Evolutionary conservation across 2,329 filamentous ascomycete species (phyloP).

Genomic region (Trichoderma citrinoviride): DNA sequence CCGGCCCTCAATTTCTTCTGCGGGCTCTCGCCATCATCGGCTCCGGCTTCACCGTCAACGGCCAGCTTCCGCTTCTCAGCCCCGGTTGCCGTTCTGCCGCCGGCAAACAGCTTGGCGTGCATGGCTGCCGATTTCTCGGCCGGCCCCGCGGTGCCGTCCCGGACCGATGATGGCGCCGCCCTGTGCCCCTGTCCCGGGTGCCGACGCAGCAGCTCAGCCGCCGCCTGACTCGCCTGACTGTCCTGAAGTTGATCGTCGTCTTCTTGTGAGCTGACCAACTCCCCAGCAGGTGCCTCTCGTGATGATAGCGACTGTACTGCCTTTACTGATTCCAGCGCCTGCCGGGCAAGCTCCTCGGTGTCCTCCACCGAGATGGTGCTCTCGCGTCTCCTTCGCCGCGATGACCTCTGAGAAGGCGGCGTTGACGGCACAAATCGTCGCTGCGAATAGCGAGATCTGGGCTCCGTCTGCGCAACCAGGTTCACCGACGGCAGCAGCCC

Average conservation of each 20-base stretch:
- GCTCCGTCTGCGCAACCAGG: conserved; percentile 60
- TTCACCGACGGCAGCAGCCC: conserved; percentile 61
- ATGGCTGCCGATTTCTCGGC: conserved; percentile 47
- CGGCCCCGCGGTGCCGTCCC: conserved; percentile 44
- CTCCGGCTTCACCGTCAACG: conserved; percentile 33
- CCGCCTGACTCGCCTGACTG: conserved; percentile 75
- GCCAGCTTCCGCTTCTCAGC: conserved; percentile 52
- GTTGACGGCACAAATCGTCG: conserved; percentile 46
- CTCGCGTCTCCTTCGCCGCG: conserved; percentile 69
- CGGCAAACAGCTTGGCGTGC: conserved; percentile 52
- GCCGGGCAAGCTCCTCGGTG: conserved; percentile 55
- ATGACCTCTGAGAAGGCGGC: conserved; percentile 41
- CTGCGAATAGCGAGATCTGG: conserved; percentile 45
- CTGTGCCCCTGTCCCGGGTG: conserved; percentile 54
- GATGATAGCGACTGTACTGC: conserved; percentile 40
- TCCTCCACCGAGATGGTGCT: conserved; percentile 77
- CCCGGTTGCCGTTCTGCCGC: conserved; percentile 38
- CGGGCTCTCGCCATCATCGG: conserved; percentile 43
- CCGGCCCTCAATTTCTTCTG: conserved; percentile 51
- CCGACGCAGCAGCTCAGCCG: conserved; percentile 69
- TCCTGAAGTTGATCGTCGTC: conserved; percentile 58
- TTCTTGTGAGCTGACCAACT: conserved; percentile 25
- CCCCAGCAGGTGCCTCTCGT: conserved; percentile 31
- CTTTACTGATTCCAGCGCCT: conserved; percentile 53
- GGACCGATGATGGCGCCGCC: conserved; percentile 39